Evolutionary conservation across 1,139 yeast species (phyloP).

Genomic region (Blastobotrys apis): DNA sequence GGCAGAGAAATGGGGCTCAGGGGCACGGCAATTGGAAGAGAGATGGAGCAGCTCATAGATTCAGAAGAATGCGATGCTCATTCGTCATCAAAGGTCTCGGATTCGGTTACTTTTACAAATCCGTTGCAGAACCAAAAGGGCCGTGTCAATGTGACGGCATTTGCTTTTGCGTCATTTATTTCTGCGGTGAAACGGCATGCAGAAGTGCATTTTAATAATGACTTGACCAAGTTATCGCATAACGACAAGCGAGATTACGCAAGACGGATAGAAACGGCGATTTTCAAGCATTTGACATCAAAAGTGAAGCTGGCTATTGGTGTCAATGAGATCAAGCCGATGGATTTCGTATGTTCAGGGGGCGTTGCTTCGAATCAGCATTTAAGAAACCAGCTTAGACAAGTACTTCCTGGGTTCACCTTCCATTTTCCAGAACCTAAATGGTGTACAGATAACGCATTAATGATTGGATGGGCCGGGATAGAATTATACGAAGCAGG

Average conservation of each 20-base stretch:
- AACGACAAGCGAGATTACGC: constrained; percentile 44
- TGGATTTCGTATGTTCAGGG: constrained; percentile 77
- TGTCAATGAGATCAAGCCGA: constrained; percentile 33
- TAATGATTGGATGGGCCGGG: constrained; percentile 98
- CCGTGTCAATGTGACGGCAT: constrained; percentile 45
- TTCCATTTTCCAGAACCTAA: constrained; percentile 65
- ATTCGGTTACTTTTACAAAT: constrained; percentile 43
- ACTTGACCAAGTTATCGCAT: constrained; percentile 21
- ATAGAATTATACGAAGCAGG: constrained; percentile 67
- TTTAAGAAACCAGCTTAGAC: constrained; percentile 49
- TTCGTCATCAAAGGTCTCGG: constrained; percentile 21
- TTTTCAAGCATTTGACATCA: constrained; percentile 67
- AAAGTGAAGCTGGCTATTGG: constrained; percentile 53
- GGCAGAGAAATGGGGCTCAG: constrained; percentile 75
- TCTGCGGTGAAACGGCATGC: constrained; percentile 42
- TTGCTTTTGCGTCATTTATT: constrained; percentile 77
- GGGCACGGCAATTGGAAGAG: constrained; percentile 85
- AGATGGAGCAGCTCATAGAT: constrained; percentile 58
- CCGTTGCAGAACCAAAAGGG: constrained; percentile 51
- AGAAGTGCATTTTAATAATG: constrained; percentile 11
- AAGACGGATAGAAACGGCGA: constrained; percentile 55
- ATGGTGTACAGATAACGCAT: constrained; percentile 90
- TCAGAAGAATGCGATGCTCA: constrained; percentile 28
- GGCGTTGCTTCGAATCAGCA: constrained; percentile 82
- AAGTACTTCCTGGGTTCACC: constrained; percentile 34